Base-by-base conservation (phyloP, 768 basidiomycete species). In the Leccinum imitatum region DNA sequence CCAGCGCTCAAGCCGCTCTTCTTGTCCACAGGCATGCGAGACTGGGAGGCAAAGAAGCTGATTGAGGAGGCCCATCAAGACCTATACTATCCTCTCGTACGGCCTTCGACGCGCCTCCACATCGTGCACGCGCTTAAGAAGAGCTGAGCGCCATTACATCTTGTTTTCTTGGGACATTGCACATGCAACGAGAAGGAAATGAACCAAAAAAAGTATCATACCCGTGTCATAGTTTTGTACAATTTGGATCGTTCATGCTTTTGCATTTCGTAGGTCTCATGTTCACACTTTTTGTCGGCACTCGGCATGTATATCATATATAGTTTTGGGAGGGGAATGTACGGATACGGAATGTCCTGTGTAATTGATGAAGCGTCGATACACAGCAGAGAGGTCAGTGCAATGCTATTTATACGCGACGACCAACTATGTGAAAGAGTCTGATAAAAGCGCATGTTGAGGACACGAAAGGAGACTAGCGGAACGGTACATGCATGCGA, bases 211-310 rank as follows among this genome's bases (percentile, higher is more conserved):
- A 75, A 73, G 70, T 67, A 73, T 53, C 51, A 69, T 69, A 67
- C 56, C 57, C 53, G 25, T 35, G 61, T 55, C 62, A 58, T 57
- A 60, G 48, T 54, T 21, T 61, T 67, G 67, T 65, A 50, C 66
- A 72, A 71, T 74, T 72, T 70, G 82, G 86, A 50, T 91, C 84
- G 89, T 90, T 90, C 90, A 89, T 91, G 84, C 84, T 86, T 87
- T 87, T 79, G 84, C 83, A 81, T 87, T 89, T 86, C 82, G 82
- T 87, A 64, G 59, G 64, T 66, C 44, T 60, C 57, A 56, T 59
- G 52, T 37, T 35, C 50, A 47, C n/a, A 30, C 53, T 53, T 53
- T 51, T 31, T 48, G 46, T 59, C 33, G 54, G 44, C 47, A n/a
- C 33, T 25, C 11, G 51, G 44, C 54, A 52, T 59, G 59, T 71